Conservation (phyloP, 306 rosid species). For the Hippophae tibetana region DNA sequence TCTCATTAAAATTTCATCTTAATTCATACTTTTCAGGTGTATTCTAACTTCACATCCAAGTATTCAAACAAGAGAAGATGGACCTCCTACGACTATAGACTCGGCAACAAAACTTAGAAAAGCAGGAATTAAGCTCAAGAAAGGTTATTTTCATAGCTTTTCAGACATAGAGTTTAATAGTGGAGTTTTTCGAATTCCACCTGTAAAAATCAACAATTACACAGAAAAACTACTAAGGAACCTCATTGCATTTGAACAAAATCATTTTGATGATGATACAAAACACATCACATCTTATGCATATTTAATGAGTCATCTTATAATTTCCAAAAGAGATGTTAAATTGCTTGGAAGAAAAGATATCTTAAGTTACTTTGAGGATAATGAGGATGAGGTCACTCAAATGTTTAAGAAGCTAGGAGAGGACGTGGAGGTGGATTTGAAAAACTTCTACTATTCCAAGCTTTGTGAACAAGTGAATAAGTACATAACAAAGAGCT, state of each 20-base stretch:
- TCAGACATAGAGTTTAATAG: constrained; percentile 34
- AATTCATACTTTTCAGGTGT: constrained; percentile 8
- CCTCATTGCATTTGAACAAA: constrained; percentile 42
- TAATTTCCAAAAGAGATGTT: constrained; percentile 23
- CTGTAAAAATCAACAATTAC: constrained; percentile 12
- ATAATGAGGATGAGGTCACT: constrained; percentile 11
- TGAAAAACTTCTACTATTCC: constrained; percentile 24
- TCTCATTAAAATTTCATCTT: too few relatives aligned
- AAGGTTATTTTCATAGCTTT: constrained; percentile 21
- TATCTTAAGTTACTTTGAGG: constrained; percentile 18
- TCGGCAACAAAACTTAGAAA: constrained; percentile 22
- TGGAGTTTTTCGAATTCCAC: constrained; percentile 42
- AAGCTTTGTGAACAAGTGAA: constrained; percentile 25
- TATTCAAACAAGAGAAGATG: not conserved
- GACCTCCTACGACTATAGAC: not conserved
- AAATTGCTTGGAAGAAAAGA: constrained; percentile 18
- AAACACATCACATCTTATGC: constrained; percentile 41
- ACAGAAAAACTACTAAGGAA: constrained; percentile 32
- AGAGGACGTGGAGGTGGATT: not conserved
- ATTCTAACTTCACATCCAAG: constrained; percentile 30
- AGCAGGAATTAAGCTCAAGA: constrained; percentile 35
- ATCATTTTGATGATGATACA: constrained; percentile 13
- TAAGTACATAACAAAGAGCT: constrained; percentile 6
- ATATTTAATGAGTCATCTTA: constrained; percentile 28
- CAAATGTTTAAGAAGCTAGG: constrained; percentile 22